Base-by-base conservation (phyloP, 2,329 filamentous ascomycete species). In the Fusarium brevicatenulatum region DNA sequence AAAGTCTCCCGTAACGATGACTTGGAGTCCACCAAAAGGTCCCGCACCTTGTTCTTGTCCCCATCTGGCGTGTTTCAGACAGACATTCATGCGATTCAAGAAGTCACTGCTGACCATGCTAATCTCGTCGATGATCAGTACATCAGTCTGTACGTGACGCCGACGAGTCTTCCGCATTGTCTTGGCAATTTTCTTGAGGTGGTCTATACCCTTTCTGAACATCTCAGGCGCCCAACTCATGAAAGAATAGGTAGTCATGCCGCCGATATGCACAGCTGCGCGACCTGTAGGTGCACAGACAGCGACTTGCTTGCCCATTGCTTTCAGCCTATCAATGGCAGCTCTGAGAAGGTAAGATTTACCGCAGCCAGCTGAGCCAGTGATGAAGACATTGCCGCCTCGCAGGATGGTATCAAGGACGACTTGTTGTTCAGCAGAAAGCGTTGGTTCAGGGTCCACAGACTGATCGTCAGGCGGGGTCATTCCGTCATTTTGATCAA, bases 221-320 rank as follows among this genome's bases (percentile, higher is more conserved):
- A 28, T 28, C 6, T 28, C 28, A 28, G 28, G 28, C 28, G 28
- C 86, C 87, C 88, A 89, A 0, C 89, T 88, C 11, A 88, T 88
- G 67, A 86, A 92, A 2, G 83, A 83, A 82, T 85, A 89, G 1
- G 86, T 88, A 0, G 90, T 91, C 10, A 77, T 81, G 9, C 90
- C 90, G 4, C 84, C 82, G 37, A 91, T 84, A 30, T 89, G 84
- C 8, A 91, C 79, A 0, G 90, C 89, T 0, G 90, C 87, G 7
- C 85, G 84, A 7, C 89, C 90, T 0, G 90, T 91, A 0, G 90
- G 89, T 0, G 90, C 89, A 4, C 90, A 73, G 37, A 43, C 9
- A 4, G 7, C 6, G 12, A 40, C 32, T 28, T 28, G 28, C 28
- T 28, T 28, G 28, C 28, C 28, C 28, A 28, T 28, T 28, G 28